Evolutionary conservation across 108 stramenopile genomes (phyloP).

Genomic region (Heterococcus sp.): DNA sequence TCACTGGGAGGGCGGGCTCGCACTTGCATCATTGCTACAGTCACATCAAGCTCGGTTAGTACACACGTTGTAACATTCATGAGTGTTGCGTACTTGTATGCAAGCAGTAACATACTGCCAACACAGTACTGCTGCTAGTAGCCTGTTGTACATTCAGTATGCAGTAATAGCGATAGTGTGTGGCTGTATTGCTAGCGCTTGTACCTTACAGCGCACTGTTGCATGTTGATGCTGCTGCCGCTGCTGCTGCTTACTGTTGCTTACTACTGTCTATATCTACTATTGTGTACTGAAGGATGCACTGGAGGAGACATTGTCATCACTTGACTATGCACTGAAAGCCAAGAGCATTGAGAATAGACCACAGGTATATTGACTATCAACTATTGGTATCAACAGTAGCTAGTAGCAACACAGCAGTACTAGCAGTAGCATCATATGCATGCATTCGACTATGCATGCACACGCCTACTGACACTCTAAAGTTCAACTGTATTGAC

Average conservation of each 20-base stretch:
- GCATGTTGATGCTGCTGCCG: neutral
- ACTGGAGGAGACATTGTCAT: constrained; percentile 60
- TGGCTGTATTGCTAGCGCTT: neutral
- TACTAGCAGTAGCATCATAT: neutral
- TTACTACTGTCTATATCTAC: neutral
- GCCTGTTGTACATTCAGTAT: no score
- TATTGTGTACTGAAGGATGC: constrained; percentile 8
- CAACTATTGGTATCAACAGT: neutral
- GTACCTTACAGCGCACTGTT: neutral
- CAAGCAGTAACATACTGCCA: neutral
- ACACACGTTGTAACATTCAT: neutral
- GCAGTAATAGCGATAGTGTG: neutral
- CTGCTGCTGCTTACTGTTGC: neutral
- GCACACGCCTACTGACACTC: neutral
- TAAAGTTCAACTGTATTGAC: neutral
- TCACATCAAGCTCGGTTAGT: no score
- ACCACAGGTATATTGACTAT: constrained; percentile 33
- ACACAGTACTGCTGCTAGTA: neutral
- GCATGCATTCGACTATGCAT: neutral
- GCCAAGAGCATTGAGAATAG: constrained; percentile 65
- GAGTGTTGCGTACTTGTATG: neutral
- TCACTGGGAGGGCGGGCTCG: no score
- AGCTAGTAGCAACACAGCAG: neutral
- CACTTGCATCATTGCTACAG: no score
- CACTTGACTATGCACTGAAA: constrained; percentile 61